A percentile compares a stretch with the other conserved stretches of the same genome.
Conservation (phyloP, 371 early-diverging fungal genomes). For the Cokeromyces recurvatus region DNA sequence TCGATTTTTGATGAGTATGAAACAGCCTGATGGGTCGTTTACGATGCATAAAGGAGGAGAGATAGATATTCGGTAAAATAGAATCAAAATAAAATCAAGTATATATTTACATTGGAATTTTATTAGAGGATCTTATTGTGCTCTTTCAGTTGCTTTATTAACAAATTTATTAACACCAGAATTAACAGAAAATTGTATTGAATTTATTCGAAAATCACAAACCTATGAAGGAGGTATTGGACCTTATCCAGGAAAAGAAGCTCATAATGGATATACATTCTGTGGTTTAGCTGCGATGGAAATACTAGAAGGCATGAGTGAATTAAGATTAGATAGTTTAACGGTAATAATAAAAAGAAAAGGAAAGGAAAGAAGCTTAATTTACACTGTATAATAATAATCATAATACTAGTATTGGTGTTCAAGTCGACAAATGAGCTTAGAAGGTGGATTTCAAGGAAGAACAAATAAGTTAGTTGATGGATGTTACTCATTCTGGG, state of each 20-base stretch:
- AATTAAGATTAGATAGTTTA: constrained; percentile 59
- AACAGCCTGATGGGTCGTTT: constrained; percentile 89
- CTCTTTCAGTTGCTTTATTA: constrained; percentile 73
- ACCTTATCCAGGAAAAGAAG: constrained; percentile 84
- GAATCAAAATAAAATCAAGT: constrained; percentile 5
- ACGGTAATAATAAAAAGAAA: constrained; percentile 3
- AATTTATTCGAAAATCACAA: constrained; percentile 75
- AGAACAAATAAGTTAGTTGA: constrained; percentile 97
- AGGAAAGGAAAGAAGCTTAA: too few relatives aligned
- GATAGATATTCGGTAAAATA: constrained; percentile 90
- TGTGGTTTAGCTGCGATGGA: constrained; percentile 91
- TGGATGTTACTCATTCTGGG: constrained; percentile 98
- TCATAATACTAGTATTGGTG: too few relatives aligned
- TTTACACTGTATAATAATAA: background rate
- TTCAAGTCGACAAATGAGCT: constrained; percentile 71
- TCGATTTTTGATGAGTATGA: constrained; percentile 74
- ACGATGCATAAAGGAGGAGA: constrained; percentile 91
- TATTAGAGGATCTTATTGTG: constrained; percentile 94
- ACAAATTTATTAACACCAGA: constrained; percentile 79
- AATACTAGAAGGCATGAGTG: constrained; percentile 61
- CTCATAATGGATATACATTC: constrained; percentile 97
- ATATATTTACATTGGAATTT: too few relatives aligned
- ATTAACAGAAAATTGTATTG: constrained; percentile 62
- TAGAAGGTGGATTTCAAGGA: constrained; percentile 97
- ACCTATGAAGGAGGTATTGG: constrained; percentile 96